phyloP scores from a whole-genome alignment of 129 eudicot species.

The Centella asiatica region DNA sequence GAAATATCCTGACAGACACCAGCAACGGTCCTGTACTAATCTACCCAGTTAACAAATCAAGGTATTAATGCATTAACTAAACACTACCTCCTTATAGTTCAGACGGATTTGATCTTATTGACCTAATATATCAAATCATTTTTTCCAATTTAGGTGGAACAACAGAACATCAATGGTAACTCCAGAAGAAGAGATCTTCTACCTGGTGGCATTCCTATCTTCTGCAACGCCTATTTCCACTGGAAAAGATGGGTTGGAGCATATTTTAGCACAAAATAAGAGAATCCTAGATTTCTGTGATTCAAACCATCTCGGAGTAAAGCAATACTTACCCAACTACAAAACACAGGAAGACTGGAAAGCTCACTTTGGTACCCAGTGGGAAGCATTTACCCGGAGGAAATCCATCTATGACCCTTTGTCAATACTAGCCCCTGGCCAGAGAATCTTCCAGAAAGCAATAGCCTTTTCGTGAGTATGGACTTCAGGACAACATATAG shows the following conservation, averaged over 20 bases:
- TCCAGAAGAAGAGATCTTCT: constrained; percentile 70
- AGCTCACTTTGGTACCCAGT: constrained; percentile 69
- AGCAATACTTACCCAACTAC: constrained; percentile 87
- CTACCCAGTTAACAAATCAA: constrained; percentile 89
- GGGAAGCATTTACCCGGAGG: constrained; percentile 58
- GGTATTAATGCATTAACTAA: constrained; percentile 29
- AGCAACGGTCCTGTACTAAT: constrained; percentile 94
- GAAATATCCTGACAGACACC: constrained; percentile 78
- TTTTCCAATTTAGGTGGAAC: constrained; percentile 58
- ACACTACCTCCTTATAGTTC: not conserved
- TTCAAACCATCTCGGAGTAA: constrained; percentile 43
- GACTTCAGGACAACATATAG: not conserved
- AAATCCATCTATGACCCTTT: constrained; percentile 77
- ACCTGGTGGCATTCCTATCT: constrained; percentile 70
- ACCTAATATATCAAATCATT: constrained; percentile 1
- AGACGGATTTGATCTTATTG: not conserved
- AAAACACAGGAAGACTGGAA: constrained; percentile 63
- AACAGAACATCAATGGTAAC: constrained; percentile 70
- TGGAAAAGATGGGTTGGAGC: constrained; percentile 60
- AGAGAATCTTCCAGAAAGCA: constrained; percentile 62
- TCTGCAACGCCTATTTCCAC: constrained; percentile 81
- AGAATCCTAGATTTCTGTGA: constrained; percentile 54
- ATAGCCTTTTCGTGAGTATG: constrained; percentile 22
- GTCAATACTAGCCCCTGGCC: constrained; percentile 90
- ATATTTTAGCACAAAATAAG: constrained; percentile 55